These are phyloP conservation scores for Neotropicomus parvogracilis DNA, from an alignment of 1,284 basidiomycete genomes.

Conservation along the genomic window DNA sequence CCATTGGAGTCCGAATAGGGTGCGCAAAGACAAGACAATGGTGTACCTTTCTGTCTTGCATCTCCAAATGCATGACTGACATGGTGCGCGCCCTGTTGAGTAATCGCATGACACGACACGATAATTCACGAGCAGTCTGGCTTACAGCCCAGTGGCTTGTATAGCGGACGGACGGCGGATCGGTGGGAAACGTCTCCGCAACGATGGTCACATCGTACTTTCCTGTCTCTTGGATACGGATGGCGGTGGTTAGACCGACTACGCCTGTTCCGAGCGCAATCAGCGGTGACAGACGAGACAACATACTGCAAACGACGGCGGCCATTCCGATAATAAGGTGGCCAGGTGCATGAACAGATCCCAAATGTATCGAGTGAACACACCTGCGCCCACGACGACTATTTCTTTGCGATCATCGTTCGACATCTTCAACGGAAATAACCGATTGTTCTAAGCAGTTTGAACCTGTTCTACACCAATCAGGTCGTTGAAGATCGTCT, in stretches of 20 bases:
- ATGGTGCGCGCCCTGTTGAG: conserved; percentile 60
- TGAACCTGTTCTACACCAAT: too few species aligned
- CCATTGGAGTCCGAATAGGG: not conserved
- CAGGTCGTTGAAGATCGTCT: too few species aligned
- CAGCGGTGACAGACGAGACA: not conserved
- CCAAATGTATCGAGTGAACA: not conserved
- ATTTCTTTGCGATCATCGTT: conserved; percentile 25
- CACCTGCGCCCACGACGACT: conserved; percentile 39
- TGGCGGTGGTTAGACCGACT: conserved; percentile 66
- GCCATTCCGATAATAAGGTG: not conserved
- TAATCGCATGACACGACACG: not conserved
- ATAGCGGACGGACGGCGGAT: conserved; percentile 63
- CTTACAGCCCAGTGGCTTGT: conserved; percentile 77
- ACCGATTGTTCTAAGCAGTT: too few species aligned
- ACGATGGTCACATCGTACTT: conserved; percentile 60
- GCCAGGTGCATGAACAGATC: too few species aligned
- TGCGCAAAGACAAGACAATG: not conserved
- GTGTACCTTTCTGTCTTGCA: conserved; percentile 47
- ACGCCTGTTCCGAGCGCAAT: conserved; percentile 43
- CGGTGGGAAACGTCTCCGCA: conserved; percentile 63
- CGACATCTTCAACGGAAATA: too few species aligned
- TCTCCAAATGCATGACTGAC: conserved; percentile 53
- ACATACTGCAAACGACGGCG: too few species aligned
- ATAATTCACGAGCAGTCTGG: not conserved
- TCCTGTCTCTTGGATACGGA: conserved; percentile 58